Percentiles rank a stretch among this genome's conserved stretches.
These are phyloP conservation scores for Podospora appendiculata DNA, from an alignment of 495 filamentous ascomycete species.

Conservation along the genomic window DNA sequence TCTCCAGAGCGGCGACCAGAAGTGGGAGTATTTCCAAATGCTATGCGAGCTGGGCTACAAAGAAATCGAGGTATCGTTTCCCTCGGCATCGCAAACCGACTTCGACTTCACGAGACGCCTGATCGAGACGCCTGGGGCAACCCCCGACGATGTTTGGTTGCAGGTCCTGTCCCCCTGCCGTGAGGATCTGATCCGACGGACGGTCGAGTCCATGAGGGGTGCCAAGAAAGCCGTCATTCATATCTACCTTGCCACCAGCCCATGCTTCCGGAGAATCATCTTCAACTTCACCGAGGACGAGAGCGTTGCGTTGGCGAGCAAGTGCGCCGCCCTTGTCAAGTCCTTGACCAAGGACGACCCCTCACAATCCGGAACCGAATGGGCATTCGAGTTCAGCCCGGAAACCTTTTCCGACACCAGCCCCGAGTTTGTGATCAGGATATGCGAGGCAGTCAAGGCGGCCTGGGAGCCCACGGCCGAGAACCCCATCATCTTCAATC, in stretches of 20 bases:
- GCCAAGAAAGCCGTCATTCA: constrained; percentile 95
- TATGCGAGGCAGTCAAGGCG: constrained; percentile 94
- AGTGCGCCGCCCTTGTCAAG: constrained; percentile 77
- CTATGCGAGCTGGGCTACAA: constrained; percentile 91
- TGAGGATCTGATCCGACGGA: constrained; percentile 83
- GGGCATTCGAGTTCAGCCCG: constrained; percentile 93
- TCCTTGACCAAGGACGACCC: constrained; percentile 96
- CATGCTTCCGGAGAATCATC: constrained; percentile 83
- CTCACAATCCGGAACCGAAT: constrained; percentile 63
- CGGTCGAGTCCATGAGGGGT: constrained; percentile 83
- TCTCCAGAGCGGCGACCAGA: constrained; percentile 78
- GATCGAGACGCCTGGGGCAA: constrained; percentile 75
- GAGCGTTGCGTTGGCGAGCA: constrained; percentile 74
- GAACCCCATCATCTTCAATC: constrained; percentile 92
- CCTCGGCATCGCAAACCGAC: constrained; percentile 87
- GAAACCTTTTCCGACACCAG: constrained; percentile 93
- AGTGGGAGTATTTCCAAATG: constrained; percentile 93
- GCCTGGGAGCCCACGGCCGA: constrained; percentile 81
- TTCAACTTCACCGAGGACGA: constrained; percentile 82
- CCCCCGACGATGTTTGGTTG: constrained; percentile 91
- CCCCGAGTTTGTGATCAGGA: constrained; percentile 70
- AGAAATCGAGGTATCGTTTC: constrained; percentile 96
- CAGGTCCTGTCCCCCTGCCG: constrained; percentile 93
- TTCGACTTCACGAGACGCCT: constrained; percentile 90
- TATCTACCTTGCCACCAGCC: constrained; percentile 92